These are phyloP conservation scores for Saposhnikovia divaricata DNA, from an alignment of 129 eudicot genomes.

Conservation along the genomic window DNA sequence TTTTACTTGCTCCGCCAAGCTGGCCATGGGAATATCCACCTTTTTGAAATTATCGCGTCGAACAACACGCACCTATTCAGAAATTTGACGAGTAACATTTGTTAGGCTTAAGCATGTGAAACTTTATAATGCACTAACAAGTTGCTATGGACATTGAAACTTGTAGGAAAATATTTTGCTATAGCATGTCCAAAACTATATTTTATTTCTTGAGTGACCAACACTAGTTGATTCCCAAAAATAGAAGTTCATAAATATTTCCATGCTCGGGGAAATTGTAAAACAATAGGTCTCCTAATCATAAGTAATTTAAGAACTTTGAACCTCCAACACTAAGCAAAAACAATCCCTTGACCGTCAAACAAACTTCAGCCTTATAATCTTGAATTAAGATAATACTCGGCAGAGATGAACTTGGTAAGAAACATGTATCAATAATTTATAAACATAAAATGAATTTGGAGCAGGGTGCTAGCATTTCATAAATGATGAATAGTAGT, in stretches of 20 bases:
- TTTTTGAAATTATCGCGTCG: slow-evolving; percentile 47
- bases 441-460: too few species aligned
- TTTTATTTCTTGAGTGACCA: not conserved
- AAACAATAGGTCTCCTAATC: not conserved
- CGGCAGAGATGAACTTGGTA: too few species aligned
- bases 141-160: not conserved
- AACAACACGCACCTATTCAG: slow-evolving; percentile 43
- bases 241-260: not conserved
- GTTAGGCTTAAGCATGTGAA: not conserved
- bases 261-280: not conserved
- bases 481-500: too few species aligned
- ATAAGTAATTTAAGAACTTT: too few species aligned
- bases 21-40: slow-evolving; percentile 42
- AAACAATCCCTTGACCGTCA: not conserved
- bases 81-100: not conserved
- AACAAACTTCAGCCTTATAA: not conserved
- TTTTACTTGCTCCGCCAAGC: slow-evolving; percentile 38
- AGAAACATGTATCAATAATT: too few species aligned
- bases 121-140: not conserved
- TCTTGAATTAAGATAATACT: too few species aligned
- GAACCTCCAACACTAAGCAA: too few species aligned
- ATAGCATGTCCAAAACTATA: not conserved
- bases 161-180: too few species aligned
- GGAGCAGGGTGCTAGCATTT: too few species aligned
- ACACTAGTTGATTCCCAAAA: not conserved